These are phyloP conservation scores for Graphilbum fragrans DNA, from an alignment of 2,329 filamentous ascomycete species.

Conservation along the genomic window DNA sequence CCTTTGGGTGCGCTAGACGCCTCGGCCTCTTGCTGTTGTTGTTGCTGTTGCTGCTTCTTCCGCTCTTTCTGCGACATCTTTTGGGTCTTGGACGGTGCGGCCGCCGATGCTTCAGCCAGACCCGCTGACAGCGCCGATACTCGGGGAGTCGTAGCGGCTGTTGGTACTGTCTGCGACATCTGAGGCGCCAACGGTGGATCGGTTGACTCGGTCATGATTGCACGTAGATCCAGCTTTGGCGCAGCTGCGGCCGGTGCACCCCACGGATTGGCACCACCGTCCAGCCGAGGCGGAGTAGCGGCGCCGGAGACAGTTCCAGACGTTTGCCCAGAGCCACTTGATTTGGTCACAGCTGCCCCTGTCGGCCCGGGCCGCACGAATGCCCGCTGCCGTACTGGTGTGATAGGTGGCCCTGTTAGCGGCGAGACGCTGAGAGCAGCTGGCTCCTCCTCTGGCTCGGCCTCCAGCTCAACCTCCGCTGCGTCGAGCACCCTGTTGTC, in stretches of 20 bases:
- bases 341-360: too few species aligned
- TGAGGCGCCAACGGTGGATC: conserved; percentile 29
- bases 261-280: conserved; percentile 29
- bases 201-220: conserved; percentile 57
- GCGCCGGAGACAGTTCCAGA: not conserved
- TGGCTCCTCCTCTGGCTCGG: too few species aligned
- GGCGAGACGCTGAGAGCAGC: too few species aligned
- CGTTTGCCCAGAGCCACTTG: too few species aligned
- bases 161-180: not conserved
- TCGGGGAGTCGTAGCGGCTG: conserved; percentile 8
- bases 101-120: conserved; percentile 28
- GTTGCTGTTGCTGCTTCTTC: conserved; percentile 67
- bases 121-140: conserved; percentile 41
- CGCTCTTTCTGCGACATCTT: conserved; percentile 77
- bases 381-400: too few species aligned
- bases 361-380: not conserved
- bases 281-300: not conserved
- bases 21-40: conserved; percentile 28
- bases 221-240: conserved; percentile 60
- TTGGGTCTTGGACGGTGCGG: conserved; percentile 1
- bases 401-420: not conserved
- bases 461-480: not conserved
- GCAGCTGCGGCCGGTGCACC: conserved; percentile 31
- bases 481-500: not conserved
- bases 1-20: conserved; percentile 16